A percentile compares a stretch with the other conserved stretches of the same genome.
Evolutionary conservation across 768 basidiomycete genomes (phyloP).

Genomic region (Tremella fuciformis): DNA sequence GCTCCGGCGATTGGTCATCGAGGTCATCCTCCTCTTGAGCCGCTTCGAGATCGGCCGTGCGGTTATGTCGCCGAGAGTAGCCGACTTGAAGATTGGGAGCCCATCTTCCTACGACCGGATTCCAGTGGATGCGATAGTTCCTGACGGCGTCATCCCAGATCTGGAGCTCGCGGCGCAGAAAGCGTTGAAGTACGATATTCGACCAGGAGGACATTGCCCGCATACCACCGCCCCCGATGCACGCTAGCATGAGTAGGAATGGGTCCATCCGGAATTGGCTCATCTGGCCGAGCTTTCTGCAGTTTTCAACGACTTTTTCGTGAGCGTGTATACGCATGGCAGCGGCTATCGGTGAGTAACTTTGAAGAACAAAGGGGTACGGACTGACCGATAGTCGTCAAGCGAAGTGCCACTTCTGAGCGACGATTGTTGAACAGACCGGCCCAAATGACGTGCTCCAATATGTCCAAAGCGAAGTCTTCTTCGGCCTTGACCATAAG

Average conservation of each 20-base stretch:
- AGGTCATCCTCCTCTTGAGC: constrained; percentile 52
- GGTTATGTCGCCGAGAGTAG: background rate
- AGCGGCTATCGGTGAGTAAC: constrained; percentile 61
- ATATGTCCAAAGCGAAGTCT: constrained; percentile 44
- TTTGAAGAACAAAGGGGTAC: background rate
- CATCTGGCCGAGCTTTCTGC: constrained; percentile 67
- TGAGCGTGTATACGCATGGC: constrained; percentile 63
- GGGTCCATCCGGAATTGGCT: constrained; percentile 88
- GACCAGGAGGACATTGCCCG: constrained; percentile 73
- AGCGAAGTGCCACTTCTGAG: constrained; percentile 67
- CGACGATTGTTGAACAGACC: constrained; percentile 59
- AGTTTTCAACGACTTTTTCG: constrained; percentile 66
- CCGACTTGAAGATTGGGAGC: constrained; percentile 2
- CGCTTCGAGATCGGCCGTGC: constrained; percentile 26
- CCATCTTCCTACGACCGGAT: constrained; percentile 7
- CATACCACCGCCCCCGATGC: constrained; percentile 65
- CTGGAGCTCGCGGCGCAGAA: constrained; percentile 74
- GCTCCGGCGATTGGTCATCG: constrained; percentile 51
- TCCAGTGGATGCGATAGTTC: constrained; percentile 55
- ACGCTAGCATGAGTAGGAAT: constrained; percentile 69
- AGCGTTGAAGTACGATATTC: constrained; percentile 75
- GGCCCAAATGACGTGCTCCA: constrained; percentile 46
- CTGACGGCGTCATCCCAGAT: constrained; percentile 60
- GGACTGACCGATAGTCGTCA: constrained; percentile 70
- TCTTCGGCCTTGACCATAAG: constrained; percentile 49